Base-by-base conservation (phyloP, 805 yeast genomes). In the Suhomyces kilbournensis region DNA sequence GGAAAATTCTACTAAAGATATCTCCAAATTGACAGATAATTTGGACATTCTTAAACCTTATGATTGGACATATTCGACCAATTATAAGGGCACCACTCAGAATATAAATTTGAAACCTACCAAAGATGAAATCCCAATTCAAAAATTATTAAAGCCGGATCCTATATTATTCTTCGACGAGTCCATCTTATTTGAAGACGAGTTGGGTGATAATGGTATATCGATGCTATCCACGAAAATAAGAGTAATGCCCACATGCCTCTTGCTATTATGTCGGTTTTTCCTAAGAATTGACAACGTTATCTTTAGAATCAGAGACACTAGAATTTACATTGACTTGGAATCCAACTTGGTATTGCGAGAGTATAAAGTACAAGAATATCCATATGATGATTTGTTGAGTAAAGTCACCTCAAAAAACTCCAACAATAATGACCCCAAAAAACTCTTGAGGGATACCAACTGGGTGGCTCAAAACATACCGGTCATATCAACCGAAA, bases 11-110 rank as follows among this genome's bases (percentile, higher is more conserved):
- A 56, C 34, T 35, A 65, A 56, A 46, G 70, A 67, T 47, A 58
- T 66, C 38, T 77, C 64, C 67, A 78, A 63, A 77, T 56, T 68
- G 50, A 66, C 71, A 4, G 84, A 51, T 34, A 54, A 53, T 67
- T 76, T 63, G 81, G 77, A 86, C 45, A 81, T 86, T 34, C 82
- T 86, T 48, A 86, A 87, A 60, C 94, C 97, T 2, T 94, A 83
- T 65, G 99, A 94, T 72, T 94, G 99, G 99, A 93, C 99, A 0
- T 94, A 94, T 66, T 81, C 97, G 0, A 84, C 96, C 0, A 69
- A 76, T 46, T 94, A 93, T 66, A 77, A 75, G 54, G 99, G 98
- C 0, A 77, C 85, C 0, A 51, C 74, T 8, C 26, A 42, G 7
- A 60, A 60, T 5, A 52, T 68, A 12, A 48, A 54, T 7, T 68